Evolutionary conservation across 768 basidiomycete genomes (phyloP), one percentile per base, ranked within the genome.

Genomic region (Neoboletus magnificus): DNA sequence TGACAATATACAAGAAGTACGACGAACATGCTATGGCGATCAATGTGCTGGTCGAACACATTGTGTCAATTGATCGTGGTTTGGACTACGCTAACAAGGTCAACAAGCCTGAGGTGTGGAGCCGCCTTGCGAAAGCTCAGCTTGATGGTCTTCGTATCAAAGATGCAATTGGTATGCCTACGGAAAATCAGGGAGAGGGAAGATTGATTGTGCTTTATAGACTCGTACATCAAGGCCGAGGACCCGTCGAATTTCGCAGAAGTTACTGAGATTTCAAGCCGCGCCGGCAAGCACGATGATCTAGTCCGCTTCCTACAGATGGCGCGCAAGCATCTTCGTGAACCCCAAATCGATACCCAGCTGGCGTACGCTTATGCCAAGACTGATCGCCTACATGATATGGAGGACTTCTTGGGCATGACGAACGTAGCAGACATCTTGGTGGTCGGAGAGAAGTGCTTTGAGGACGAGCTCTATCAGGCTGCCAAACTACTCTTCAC

Each of bases 391-490:
- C 75, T 99, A 15, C 96, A 98, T 69, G 97, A 99, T 68, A 98
- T 98, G 97, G 97, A 99, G 67, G 97, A 99, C 75, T 99, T 99
- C 83, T 77, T 99, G 62, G 82, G 82, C 23, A 96, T 98, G 91
- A 99, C 97, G 42, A 99, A 99, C 61, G 97, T 99, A 45, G 97
- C 97, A 6, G 97, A 99, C 67, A 79, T 98, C 48, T 80, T 99
- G 22, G 91, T 92, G 61, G 97, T 98, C 51, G 97, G 97, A 71
- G 97, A 99, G 79, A 98, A 98, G 73, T 98, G 95, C 69, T 99
- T 99, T 77, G 93, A 98, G 66, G 97, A 98, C 57, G 93, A 93
- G 67, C 79, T 99, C 29, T 99, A 98, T 72, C 93, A 98, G 64
- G 97, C 97, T 46, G 90, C 96, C 32, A 97, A 96, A 76, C 73